Evolutionary conservation across 75 land plant genomes (phyloP), one percentile per base, ranked within the genome.

Genomic region (Pinus tabuliformis): DNA sequence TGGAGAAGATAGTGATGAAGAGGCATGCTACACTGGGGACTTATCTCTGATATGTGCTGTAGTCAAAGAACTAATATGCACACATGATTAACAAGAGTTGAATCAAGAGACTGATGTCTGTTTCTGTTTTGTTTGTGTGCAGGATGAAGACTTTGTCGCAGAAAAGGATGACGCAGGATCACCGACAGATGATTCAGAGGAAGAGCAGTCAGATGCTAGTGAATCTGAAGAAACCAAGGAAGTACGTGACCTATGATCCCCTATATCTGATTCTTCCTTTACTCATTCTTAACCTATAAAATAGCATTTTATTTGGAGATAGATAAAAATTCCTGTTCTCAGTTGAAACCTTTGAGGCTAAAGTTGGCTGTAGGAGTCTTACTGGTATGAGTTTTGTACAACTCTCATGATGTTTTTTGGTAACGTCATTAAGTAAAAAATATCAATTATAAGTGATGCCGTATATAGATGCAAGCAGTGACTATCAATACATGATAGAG

Each of bases 161-260:
- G 87, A 85, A 58, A 82, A 82, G 77, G 87, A 85, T 76, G 87
- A 85, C 76, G 85, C 80, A 58, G 87, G 87, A 16, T 85, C 87
- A 15, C 87, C 87, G 6, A 82, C 87, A 30, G 87, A 85, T 82
- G 86, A 85, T 58, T 85, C 87, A 56, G 87, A 78, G n/a, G 85
- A 61, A 63, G 87, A 85, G 57, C 80, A 78, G 21, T 57, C 84
- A 15, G 84, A 85, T 72, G 87, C 81, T 13, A 82, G 85, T 65
- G 79, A 66, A 61, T 78, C 57, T 72, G 85, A 42, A 30, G 74
- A 58, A 18, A 70, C 33, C n/a, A 28, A 59, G 61, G 68, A 54
- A 33, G 80, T 62, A 3, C 8, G 77, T 62, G 24, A 8, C 12
- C 63, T 18, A 8, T 62, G 21, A n/a, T 17, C 11, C 63, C 8